Evolutionary conservation across 805 yeast genomes (phyloP), one percentile per base, ranked within the genome.

Genomic region (Jamesozyma spencerorum): DNA sequence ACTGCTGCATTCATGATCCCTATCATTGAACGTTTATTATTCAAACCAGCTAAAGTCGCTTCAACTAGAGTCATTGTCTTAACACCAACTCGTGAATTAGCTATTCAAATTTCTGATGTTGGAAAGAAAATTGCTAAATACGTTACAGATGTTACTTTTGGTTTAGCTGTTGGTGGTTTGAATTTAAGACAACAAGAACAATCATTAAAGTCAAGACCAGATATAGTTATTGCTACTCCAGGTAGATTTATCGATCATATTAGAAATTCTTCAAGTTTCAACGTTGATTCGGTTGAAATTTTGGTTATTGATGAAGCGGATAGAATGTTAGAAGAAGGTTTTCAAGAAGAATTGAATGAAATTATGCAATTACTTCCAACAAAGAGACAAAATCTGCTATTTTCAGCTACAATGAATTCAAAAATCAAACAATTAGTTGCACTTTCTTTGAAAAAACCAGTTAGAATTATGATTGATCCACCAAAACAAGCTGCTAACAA

Each of bases 1-100:
- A 92, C 99, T 18, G 98, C 97, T 2, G 99, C 99, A 1, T 92
- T 86, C 60, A 80, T 92, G 81, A 83, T 92, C 41, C 98, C 98
- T 12, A 85, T 88, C 34, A 77, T 92, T 45, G 98, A 92, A 65
- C 79, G 99, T 65, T 69, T 92, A 28, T 65, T 92, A 24, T 90
- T 81, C 65, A 85, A 92, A 53, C 96, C 97, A 11, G 72, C 85
- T 40, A 84, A 84, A 54, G 66, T 84, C 4, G 81, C 96, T 1
- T 75, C 94, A 1, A 88, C 97, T 2, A 75, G 97, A 59, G 98
- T 92, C 15, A 74, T 92, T 32, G 85, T 92, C 7, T 68, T 92
- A 44, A 76, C 96, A 0, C 99, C 99, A 36, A 92, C 99, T 30
- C 87, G 99, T 76, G 99, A 92, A 65, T 71, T 92, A 69, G 95